Evolutionary conservation across 2,329 filamentous ascomycete species (phyloP), one percentile per base, ranked within the genome.

Genomic region (Fusarium sterilihyphosum): DNA sequence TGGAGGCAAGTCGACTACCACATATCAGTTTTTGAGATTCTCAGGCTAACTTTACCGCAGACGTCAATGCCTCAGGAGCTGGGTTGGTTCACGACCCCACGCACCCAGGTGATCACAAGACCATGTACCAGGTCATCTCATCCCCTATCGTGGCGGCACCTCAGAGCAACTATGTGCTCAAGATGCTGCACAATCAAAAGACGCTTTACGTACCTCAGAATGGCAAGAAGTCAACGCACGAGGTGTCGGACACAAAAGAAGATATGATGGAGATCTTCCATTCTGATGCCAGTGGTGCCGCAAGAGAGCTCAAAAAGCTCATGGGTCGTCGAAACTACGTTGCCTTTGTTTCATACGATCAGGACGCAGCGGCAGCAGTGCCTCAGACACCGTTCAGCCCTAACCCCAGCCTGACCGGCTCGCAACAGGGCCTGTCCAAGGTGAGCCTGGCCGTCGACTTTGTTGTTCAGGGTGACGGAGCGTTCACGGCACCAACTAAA

Each of bases 261-360:
- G 96, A 99, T 84, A 99, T 99, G 96, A 97, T 99, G 93, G 96
- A 99, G 86, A 97, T 99, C 76, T 99, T 99, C 88, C 94, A 96
- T 79, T 94, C 92, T 13, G 96, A 99, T 78, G 94, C 96, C 22
- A 94, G 92, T 61, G 96, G 96, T n/a, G 87, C 90, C 41, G 87
- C 91, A 2, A 89, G 95, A 53, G 96, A 98, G 82, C 88, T 95
- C 80, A 95, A 95, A 85, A 93, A 96, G 80, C 89, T 99, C 59
- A 99, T 99, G 95, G 94, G 93, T 2, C 88, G 96, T 47, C 88
- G 96, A 67, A 98, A 98, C 81, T 99, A 98, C 80, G 92, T 96
- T 18, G 94, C 96, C 2, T 92, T 97, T 74, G 92, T 98, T n/a
- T 94, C 94, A 2, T 98, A 96, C 81, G 96, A 99, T 81, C 94